Conservation (phyloP, 306 rosid species). For the Mimosa bimucronata region DNA sequence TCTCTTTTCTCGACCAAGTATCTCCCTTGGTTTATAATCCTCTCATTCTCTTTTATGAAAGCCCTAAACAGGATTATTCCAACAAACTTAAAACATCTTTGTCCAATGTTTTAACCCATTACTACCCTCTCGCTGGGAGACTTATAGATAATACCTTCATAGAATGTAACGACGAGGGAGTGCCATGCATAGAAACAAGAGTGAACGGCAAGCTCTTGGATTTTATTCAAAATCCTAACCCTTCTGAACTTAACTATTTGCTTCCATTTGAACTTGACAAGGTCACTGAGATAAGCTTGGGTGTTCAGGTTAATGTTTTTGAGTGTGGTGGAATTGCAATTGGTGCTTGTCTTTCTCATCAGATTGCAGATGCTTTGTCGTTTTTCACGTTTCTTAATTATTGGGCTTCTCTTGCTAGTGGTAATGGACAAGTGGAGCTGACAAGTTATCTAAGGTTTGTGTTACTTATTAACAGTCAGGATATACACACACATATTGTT, state of each 20-base stretch:
- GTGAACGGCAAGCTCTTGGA: conserved; percentile 47
- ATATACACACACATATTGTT: too few relatives aligned
- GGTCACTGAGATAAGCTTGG: conserved; percentile 42
- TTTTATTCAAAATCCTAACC: conserved; percentile 42
- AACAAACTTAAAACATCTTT: conserved; percentile 52
- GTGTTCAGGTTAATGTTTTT: conserved; percentile 59
- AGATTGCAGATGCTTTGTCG: conserved; percentile 57
- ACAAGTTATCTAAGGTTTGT: conserved; percentile 42
- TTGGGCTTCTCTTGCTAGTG: conserved; percentile 51
- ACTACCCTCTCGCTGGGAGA: conserved; percentile 58
- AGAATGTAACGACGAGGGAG: conserved; percentile 57
- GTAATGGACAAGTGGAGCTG: conserved; percentile 2
- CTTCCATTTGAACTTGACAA: conserved; percentile 52
- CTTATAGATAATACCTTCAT: conserved; percentile 30
- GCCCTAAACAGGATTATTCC: neutral
- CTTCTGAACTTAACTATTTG: conserved; percentile 48
- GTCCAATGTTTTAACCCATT: conserved; percentile 44
- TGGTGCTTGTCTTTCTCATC: conserved; percentile 59
- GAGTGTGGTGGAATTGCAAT: conserved; percentile 62
- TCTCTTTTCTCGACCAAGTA: conserved; percentile 60
- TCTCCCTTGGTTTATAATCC: conserved; percentile 49
- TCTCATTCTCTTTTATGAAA: conserved; percentile 40
- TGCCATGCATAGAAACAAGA: conserved; percentile 47
- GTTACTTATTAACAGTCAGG: neutral
- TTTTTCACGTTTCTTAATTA: conserved; percentile 43